These are phyloP conservation scores for Didymella glomerata DNA, from an alignment of 2,329 filamentous ascomycete genomes.

Conservation along the genomic window DNA sequence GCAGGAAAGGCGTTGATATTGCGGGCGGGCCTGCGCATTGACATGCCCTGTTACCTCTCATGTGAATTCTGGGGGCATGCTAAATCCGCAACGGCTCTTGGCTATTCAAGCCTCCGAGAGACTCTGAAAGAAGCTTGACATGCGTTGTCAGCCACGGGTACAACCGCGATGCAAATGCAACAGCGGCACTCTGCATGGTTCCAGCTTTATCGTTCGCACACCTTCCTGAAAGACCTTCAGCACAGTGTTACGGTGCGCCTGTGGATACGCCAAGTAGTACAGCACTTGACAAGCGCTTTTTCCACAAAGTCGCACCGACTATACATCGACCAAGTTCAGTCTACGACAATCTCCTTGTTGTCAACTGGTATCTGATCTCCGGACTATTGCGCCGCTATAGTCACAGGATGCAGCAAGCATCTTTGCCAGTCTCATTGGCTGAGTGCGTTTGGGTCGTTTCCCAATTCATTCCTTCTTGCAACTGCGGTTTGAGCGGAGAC, in stretches of 20 bases:
- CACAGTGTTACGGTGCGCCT: background rate
- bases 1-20: background rate
- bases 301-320: background rate
- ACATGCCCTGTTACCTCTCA: background rate
- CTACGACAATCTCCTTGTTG: background rate
- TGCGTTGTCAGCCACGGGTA: conserved; percentile 1
- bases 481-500: background rate
- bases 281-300: background rate
- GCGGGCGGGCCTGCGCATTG: background rate
- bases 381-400: background rate
- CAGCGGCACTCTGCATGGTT: background rate
- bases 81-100: background rate
- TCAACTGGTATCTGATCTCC: background rate
- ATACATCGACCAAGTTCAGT: background rate
- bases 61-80: background rate
- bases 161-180: background rate
- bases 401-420: background rate
- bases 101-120: background rate
- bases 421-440: background rate
- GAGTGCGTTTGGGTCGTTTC: background rate
- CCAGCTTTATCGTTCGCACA: background rate
- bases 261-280: background rate
- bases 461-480: background rate
- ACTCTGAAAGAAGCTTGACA: background rate
- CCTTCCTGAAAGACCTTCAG: background rate